Evolutionary conservation across 345 rosid species (phyloP), one percentile per base, ranked within the genome.

Genomic region (Acer negundo): DNA sequence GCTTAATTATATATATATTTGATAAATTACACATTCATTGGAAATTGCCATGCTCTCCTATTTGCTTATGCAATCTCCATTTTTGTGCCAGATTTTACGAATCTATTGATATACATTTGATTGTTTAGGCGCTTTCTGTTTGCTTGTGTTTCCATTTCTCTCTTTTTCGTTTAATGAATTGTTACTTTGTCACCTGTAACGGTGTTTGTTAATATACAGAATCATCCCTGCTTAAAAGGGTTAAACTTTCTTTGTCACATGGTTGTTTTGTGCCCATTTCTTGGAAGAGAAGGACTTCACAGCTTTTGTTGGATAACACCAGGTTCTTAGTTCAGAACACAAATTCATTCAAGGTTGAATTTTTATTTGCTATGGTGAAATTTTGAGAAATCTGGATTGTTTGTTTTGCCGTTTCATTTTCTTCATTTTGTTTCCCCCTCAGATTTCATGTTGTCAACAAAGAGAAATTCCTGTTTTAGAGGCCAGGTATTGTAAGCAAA

Each of bases 391-490:
- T 28, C 68, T 62, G 42, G 59, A 61, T 49, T n/a, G 28, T 49
- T 20, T 10, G 8, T 47, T 20, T 26, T 61, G n/a, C 20, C 56
- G 35, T 0, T 78, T 59, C 42, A 40, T 23, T 64, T 49, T 35
- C 11, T 76, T 46, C n/a, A 24, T 49, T 13, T 35, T 47, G 72
- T 62, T 74, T 23, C 72, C 58, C 61, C 76, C 69, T 70, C 81
- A 91, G 97, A 83, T 90, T 71, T 78, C 70, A 1, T 89, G 94
- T 46, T 49, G 85, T 82, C 92, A 86, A 84, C 84, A 80, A 86
- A 87, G 78, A 80, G 91, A 87, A 47, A 65, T 87, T 79, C 75
- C 86, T 62, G 65, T 88, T 26, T 20, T 93, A 2, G 89, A 87
- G 79, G 94, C 86, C 73, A 75, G 95, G 98, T 93, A 88, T 76